A percentile compares a stretch with the other conserved stretches of the same genome.
Evolutionary conservation across 192 early-diverging fungal species (phyloP).

Genomic region (Coemansia sp.): DNA sequence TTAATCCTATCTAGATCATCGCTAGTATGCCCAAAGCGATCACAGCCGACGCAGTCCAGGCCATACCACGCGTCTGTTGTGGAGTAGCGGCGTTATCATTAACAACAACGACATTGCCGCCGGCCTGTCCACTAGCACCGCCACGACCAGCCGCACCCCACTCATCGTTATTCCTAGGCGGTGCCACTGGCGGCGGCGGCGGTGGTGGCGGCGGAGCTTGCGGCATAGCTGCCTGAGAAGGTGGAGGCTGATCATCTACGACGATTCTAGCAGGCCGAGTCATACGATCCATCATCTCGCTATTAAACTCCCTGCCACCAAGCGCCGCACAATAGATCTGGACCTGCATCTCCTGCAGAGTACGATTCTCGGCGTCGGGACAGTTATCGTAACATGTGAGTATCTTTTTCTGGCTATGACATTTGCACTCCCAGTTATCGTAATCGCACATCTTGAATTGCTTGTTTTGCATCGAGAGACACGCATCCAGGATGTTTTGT

Average conservation of each 20-base stretch:
- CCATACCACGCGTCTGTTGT: neutral
- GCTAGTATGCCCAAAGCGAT: neutral
- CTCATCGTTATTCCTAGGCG: neutral
- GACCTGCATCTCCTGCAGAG: constrained; percentile 54
- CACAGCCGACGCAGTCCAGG: neutral
- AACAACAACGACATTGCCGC: constrained; percentile 24
- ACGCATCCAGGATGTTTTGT: constrained; percentile 54
- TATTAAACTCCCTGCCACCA: constrained; percentile 40
- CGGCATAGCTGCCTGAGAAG: neutral
- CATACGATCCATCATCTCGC: constrained; percentile 46
- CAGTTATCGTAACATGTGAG: constrained; percentile 55
- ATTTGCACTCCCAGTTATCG: constrained; percentile 55
- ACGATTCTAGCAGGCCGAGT: constrained; percentile 34
- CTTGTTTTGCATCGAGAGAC: constrained; percentile 40
- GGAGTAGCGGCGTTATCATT: constrained; percentile 18
- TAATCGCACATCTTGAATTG: constrained; percentile 43
- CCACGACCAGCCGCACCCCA: neutral
- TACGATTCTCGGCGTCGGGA: constrained; percentile 51
- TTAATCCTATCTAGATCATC: constrained; percentile 1
- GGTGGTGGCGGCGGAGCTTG: constrained; percentile 12
- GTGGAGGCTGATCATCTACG: constrained; percentile 26
- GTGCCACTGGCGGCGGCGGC: constrained; percentile 6
- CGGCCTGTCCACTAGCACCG: neutral
- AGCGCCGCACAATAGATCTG: constrained; percentile 46
- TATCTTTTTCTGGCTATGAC: constrained; percentile 49